Evolutionary conservation across 257 asterid genomes (phyloP), one percentile per base, ranked within the genome.

Genomic region (Fraxinus excelsior): DNA sequence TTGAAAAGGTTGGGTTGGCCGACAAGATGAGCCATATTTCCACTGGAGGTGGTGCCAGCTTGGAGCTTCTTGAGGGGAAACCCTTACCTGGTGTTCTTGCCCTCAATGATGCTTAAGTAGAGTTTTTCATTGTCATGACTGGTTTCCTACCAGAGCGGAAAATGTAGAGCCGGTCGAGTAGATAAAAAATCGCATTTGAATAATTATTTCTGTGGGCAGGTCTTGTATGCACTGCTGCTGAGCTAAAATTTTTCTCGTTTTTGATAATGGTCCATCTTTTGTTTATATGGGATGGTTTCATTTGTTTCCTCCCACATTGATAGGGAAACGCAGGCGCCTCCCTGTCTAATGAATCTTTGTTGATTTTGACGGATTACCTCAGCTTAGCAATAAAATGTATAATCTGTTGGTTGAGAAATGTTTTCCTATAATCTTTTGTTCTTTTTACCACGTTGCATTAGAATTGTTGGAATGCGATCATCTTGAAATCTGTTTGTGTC

Each of bases 11-110:
- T 29, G 98, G 98, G 58, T 92, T 91, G 70, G 95, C 98, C 5
- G 97, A 90, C 35, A 91, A 90, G 90, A 93, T 91, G 98, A 93
- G 98, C 91, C 97, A 93, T 77, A 93, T 93, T 82, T 93, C 98
- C 1, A 93, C 98, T 0, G 98, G 98, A 66, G 97, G 98, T 0
- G 98, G 98, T 66, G 98, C 97, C 28, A 93, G 97, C 88, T 86
- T 93, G 91, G 98, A 93, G 82, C 97, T 93, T 80, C 92, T 93
- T 0, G 98, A 93, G 81, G 98, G 98, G 71, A 93, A 93, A 82
- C 35, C 86, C 18, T 92, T 93, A 4, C 97, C 98, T 12, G 98
- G 98, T 64, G 97, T 90, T 74, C 89, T 93, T 42, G 96, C 98
- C 75, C 90, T 91, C 16, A 25, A 93, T 1, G 92, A 94, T 4